Base-by-base conservation (phyloP, 805 yeast species). In the Maudiozyma barnettii region DNA sequence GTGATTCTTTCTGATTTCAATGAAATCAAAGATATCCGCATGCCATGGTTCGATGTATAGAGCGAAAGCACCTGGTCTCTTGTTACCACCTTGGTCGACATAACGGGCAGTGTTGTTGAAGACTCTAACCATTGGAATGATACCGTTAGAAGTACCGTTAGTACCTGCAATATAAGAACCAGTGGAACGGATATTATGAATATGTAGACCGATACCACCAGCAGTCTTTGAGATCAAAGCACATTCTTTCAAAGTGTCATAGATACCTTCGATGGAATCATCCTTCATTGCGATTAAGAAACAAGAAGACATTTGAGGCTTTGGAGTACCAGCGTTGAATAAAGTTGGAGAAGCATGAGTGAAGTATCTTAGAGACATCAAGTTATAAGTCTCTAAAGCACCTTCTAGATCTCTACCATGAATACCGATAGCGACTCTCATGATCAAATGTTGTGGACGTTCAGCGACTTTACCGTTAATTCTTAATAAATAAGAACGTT, bases 71-170 rank as follows among this genome's bases (percentile, higher is more conserved):
- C 98, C 98, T 0, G 99, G 99, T 60, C 99, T 75, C 68, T 90
- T 90, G 70, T 91, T 91, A 47, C 98, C 98, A 52, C 99, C 99
- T 73, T 91, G 99, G 60, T 91, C 98, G 39, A 91, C 98, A 61
- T 90, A 91, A 57, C 96, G 78, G 18, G 99, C 98, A 22, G 98
- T 89, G 68, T 88, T 84, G 72, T 91, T 91, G 71, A 82, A 91
- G 9, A 91, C 98, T 56, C 95, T 79, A 23, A 91, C 71, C 97
- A 91, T 89, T n/a, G 99, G 99, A 39, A 90, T 82, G 43, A 91
- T 69, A 36, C 99, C 99, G 57, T 82, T 87, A 2, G 97, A 88
- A 10, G 85, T 79, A 46, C 98, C 99, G 63, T 87, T 87, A 7
- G 97, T 82, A 48, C 96, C 95, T 22, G 95, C 83, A 55, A 91